Percentiles rank a stretch among this genome's conserved stretches.
phyloP scores from a whole-genome alignment of 257 asterid species.

The Echium plantagineum region DNA sequence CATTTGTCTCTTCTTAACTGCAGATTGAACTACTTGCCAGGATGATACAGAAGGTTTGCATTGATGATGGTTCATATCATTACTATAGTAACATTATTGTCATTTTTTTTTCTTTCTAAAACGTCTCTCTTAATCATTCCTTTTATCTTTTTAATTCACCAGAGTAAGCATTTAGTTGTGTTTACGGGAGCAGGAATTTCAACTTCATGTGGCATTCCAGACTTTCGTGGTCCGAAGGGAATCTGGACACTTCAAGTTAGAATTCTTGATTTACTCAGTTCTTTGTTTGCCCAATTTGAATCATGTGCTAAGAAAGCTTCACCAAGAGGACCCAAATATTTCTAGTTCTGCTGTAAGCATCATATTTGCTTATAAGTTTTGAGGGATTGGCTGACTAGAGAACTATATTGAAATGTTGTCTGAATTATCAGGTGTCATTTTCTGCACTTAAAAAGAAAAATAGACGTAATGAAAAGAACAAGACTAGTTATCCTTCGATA shows the following conservation, averaged over 20 bases:
- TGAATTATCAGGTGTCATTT: background rate
- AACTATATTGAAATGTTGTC: background rate
- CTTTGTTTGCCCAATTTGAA: background rate
- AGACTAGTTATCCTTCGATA: background rate
- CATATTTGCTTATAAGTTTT: too few species aligned
- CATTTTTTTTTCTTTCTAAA: slow-evolving; percentile 10
- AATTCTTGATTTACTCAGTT: slow-evolving; percentile 6
- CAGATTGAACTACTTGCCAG: slow-evolving; percentile 74
- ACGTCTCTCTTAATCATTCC: slow-evolving; percentile 17
- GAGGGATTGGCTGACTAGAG: background rate
- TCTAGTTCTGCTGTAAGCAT: background rate
- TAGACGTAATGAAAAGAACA: background rate
- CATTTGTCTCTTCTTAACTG: slow-evolving; percentile 16
- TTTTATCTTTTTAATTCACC: slow-evolving; percentile 17
- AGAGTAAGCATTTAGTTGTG: slow-evolving; percentile 95
- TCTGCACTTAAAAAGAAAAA: background rate
- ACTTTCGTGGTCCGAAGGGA: slow-evolving; percentile 97
- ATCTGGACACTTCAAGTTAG: slow-evolving; percentile 96
- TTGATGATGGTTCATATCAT: background rate
- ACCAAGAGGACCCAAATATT: too few species aligned
- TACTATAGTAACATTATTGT: background rate
- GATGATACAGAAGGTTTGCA: slow-evolving; percentile 63
- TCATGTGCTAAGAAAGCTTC: too few species aligned
- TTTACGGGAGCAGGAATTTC: slow-evolving; percentile 99
- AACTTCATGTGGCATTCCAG: slow-evolving; percentile 97